Conservation (phyloP, 2,329 filamentous ascomycete genomes). For the Diaporthe sp. region DNA sequence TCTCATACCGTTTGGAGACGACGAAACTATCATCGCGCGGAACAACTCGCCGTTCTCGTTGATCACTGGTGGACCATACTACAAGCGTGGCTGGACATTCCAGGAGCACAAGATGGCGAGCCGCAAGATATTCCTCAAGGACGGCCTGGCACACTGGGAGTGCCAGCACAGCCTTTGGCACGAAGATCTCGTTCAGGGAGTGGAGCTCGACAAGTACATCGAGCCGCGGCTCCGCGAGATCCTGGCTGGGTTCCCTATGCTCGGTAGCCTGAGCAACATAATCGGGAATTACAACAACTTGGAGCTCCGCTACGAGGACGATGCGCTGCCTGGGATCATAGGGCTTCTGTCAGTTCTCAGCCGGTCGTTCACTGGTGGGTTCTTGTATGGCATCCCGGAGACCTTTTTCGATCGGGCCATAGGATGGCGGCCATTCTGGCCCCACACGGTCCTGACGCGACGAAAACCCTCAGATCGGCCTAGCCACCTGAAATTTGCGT, state of each 20-base stretch:
- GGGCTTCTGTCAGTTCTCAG: slow-evolving; percentile 35
- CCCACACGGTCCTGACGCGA: neutral
- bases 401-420: slow-evolving; percentile 41
- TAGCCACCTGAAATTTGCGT: neutral
- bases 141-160: slow-evolving; percentile 2
- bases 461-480: neutral
- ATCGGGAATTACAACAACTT: neutral
- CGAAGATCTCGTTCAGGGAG: neutral
- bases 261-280: neutral
- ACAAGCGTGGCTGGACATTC: slow-evolving; percentile 11
- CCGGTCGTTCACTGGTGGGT: slow-evolving; percentile 39
- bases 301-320: slow-evolving; percentile 38
- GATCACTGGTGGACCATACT: neutral
- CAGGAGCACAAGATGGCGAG: slow-evolving; percentile 7
- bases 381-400: slow-evolving; percentile 42
- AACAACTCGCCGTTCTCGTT: neutral
- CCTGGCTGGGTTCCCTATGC: neutral
- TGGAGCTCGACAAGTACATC: slow-evolving; percentile 30
- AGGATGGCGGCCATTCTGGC: slow-evolving; percentile 32
- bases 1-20: slow-evolving; percentile 5
- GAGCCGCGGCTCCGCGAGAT: neutral
- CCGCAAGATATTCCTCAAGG: neutral
- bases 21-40: neutral
- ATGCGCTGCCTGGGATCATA: slow-evolving; percentile 37
- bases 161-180: slow-evolving; percentile 15